Evolutionary conservation across 208 protist species (phyloP), one percentile per base, ranked within the genome.

Genomic region (Leishmania aethiopica): DNA sequence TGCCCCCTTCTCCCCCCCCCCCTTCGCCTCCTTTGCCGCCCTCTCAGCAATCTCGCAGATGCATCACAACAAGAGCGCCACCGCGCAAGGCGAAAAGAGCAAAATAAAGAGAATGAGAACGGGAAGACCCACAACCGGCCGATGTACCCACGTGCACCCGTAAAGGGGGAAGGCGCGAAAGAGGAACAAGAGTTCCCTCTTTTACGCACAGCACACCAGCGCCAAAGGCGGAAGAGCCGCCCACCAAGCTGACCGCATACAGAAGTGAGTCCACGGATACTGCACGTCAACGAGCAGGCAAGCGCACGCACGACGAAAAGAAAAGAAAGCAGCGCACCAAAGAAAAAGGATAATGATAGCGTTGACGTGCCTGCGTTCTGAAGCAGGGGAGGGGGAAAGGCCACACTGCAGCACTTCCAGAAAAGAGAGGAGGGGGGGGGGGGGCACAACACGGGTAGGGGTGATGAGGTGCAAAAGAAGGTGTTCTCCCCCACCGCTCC

Each of bases 381-480:
- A 15, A 25, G 55, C 19, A 25, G 55, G 19, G 55, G 55, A 59
- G 55, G 55, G 11, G 55, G 6, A 59, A 59, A 59, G 22, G 55
- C 55, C 17, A 25, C 19, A 8, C 55, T 7, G 55, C 55, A 28
- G 25, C 6, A 6, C 55, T 28, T 59, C 22, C 42, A 13, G 37
- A 32, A 35, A 25, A 32, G 10, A 75, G 42, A 51, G 70, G 15
- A 28, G 28, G 22, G 62, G 22, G 22, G 32, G 69, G 82, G 49
- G 55, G 45, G 55, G 55, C 55, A 59, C 55, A 59, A 7, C 55
- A 59, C 19, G 25, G 55, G 55, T 59, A 76, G 19, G 57, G 19
- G n/a, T n/a, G 35, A 69, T 11, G 66, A 51, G 66, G 45, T 22
- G 37, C 17, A 42, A 40, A 67, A 85, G 60, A 76, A 70, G 17